These are phyloP conservation scores for Malassezia psittaci DNA, from an alignment of 1,284 basidiomycete genomes.

Conservation along the genomic window DNA sequence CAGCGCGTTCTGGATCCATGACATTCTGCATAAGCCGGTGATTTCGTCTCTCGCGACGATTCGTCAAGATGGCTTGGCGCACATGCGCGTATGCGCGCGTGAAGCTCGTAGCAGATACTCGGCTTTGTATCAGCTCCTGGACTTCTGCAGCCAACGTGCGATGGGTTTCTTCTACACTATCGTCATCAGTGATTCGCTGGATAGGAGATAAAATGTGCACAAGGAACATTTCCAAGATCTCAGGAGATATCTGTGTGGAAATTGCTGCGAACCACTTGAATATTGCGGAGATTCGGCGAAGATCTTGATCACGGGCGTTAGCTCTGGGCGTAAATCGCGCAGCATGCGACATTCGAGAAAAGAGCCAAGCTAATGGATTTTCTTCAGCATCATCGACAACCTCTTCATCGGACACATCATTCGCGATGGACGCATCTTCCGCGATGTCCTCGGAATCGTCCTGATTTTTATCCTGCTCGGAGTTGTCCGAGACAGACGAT, in stretches of 20 bases:
- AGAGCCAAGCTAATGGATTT: slow-evolving; percentile 66
- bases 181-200: slow-evolving; percentile 70
- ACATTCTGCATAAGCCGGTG: slow-evolving; percentile 53
- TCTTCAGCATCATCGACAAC: slow-evolving; percentile 10
- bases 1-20: slow-evolving; percentile 30
- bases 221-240: slow-evolving; percentile 59
- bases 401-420: neutral
- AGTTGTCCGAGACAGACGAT: slow-evolving; percentile 25
- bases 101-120: slow-evolving; percentile 75
- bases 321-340: slow-evolving; percentile 51
- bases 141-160: slow-evolving; percentile 73
- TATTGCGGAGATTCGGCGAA: slow-evolving; percentile 5
- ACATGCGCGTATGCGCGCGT: slow-evolving; percentile 68
- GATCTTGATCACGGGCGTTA: slow-evolving; percentile 27
- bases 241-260: slow-evolving; percentile 59
- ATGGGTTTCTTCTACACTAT: slow-evolving; percentile 56
- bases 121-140: slow-evolving; percentile 72
- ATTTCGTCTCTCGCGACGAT: slow-evolving; percentile 64
- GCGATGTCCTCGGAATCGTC: slow-evolving; percentile 4
- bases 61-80: slow-evolving; percentile 60
- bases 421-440: slow-evolving; percentile 28
- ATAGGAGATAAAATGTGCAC: slow-evolving; percentile 75
- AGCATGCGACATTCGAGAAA: slow-evolving; percentile 84
- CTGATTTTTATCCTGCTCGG: neutral
- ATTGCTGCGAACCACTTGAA: slow-evolving; percentile 76